A percentile compares a stretch with the other conserved stretches of the same genome.
Conservation (phyloP, 768 basidiomycete species). For the Lactarius trivialis region DNA sequence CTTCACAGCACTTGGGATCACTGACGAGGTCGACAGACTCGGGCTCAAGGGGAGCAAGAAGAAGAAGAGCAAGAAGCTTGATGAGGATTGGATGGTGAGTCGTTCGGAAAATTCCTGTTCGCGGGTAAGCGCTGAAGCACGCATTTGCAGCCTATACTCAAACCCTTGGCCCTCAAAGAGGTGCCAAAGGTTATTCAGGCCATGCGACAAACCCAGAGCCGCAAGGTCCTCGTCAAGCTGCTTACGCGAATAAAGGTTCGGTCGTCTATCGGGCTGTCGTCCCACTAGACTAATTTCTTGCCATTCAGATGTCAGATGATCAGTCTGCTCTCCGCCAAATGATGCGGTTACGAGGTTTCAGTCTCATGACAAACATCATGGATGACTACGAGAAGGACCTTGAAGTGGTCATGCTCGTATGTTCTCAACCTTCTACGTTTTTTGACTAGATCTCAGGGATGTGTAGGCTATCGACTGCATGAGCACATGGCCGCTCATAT, state of each 20-base stretch:
- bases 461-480: slow-evolving; percentile 59
- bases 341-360: slow-evolving; percentile 89
- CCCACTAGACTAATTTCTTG: background rate
- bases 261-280: slow-evolving; percentile 1
- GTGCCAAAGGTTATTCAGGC: slow-evolving; percentile 90
- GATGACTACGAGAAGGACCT: slow-evolving; percentile 66
- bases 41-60: slow-evolving; percentile 84
- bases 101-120: background rate
- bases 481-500: slow-evolving; percentile 72
- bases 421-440: background rate
- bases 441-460: background rate
- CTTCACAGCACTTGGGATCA: slow-evolving; percentile 77
- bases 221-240: slow-evolving; percentile 74
- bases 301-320: slow-evolving; percentile 74
- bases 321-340: slow-evolving; percentile 70
- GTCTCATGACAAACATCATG: slow-evolving; percentile 83
- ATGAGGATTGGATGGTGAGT: slow-evolving; percentile 85
- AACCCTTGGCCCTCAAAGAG: slow-evolving; percentile 68
- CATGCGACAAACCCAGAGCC: slow-evolving; percentile 79
- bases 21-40: slow-evolving; percentile 78
- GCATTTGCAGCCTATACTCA: slow-evolving; percentile 60
- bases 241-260: slow-evolving; percentile 82
- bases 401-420: slow-evolving; percentile 66
- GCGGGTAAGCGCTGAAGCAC: slow-evolving; percentile 4
- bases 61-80: slow-evolving; percentile 88